Base-by-base conservation (phyloP, 2,329 filamentous ascomycete genomes). In the Fusarium cicatricum region DNA sequence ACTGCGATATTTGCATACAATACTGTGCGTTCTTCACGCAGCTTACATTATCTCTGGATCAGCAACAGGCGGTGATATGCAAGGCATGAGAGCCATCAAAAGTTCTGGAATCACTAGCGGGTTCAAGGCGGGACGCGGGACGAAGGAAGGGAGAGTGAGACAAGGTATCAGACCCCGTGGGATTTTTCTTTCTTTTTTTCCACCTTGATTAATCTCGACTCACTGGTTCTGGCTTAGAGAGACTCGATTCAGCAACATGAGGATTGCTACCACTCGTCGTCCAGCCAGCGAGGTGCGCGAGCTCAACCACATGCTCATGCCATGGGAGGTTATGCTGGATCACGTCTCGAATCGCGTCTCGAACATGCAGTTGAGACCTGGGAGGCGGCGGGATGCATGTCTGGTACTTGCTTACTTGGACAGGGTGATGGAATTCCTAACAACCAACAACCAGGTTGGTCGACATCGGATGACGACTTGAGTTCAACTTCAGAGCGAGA, bases 61-160 rank as follows among this genome's bases (percentile, higher is more conserved):
- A 21, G 12, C 14, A 19, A 26, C 23, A 21, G 38, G 15, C 26
- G 29, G 21, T 23, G 37, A 15, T 17, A 34, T 44, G 38, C 43
- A 32, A 34, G 29, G 16, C 11, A 23, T n/a, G 17, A 36, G 12
- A 37, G 15, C 19, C 16, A 23, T 58, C 37, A 44, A 40, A 32
- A 36, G 37, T 23, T 26, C n/a, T 12, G 14, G 37, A 21, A 50
- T 29, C 48, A 17, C 21, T 44, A 31, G 11, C 19, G 34, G 46
- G 23, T n/a, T 31, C 31, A 26, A 33, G n/a, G 19, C 19, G 37
- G 31, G 11, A 29, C 15, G 38, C 43, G 50, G 57, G 33, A 52
- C 46, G 42, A 47, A 36, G 29, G 32, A 14, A 60, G 58, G 55
- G 55, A 62, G 50, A n/a, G 9, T 42, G 32, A 60, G 43, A 63